Percentiles rank a stretch among this genome's conserved stretches.
Conservation (phyloP, 805 yeast species). For the Danielia reshetovae region DNA sequence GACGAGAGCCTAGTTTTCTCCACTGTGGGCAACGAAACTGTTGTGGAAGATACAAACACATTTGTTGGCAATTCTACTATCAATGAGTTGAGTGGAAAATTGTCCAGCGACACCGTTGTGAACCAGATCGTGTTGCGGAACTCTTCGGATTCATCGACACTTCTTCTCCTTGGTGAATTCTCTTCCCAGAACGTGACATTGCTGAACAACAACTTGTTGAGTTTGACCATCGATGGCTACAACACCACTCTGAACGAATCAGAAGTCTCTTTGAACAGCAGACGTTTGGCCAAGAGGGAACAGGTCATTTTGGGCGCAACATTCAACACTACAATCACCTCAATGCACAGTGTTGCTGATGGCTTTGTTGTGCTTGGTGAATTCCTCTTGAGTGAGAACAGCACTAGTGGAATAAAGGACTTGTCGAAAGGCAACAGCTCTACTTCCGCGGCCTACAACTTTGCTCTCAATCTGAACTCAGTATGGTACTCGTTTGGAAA, state of each 20-base stretch:
- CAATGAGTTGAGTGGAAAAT: constrained; percentile 30
- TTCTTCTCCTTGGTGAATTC: constrained; percentile 49
- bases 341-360: constrained; percentile 16
- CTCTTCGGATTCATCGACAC: constrained; percentile 19
- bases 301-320: constrained; percentile 23
- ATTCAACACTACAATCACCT: constrained; percentile 28
- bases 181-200: constrained; percentile 27
- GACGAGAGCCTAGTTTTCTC: constrained; percentile 24
- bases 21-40: constrained; percentile 15
- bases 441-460: constrained; percentile 24
- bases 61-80: constrained; percentile 40
- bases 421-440: constrained; percentile 27
- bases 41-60: constrained; percentile 27
- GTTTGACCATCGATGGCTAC: constrained; percentile 25
- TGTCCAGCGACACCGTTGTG: constrained; percentile 32
- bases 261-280: constrained; percentile 9
- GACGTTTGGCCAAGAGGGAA: constrained; percentile 14
- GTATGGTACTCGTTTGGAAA: constrained; percentile 44
- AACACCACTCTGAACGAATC: constrained; percentile 32
- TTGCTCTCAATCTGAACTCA: constrained; percentile 34
- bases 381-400: constrained; percentile 26
- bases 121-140: constrained; percentile 21
- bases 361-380: constrained; percentile 29
- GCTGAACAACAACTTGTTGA: constrained; percentile 25
- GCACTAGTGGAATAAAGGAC: constrained; percentile 22